Conservation (phyloP, 164 flowering plant genomes). For the Nelumbo lutea region DNA sequence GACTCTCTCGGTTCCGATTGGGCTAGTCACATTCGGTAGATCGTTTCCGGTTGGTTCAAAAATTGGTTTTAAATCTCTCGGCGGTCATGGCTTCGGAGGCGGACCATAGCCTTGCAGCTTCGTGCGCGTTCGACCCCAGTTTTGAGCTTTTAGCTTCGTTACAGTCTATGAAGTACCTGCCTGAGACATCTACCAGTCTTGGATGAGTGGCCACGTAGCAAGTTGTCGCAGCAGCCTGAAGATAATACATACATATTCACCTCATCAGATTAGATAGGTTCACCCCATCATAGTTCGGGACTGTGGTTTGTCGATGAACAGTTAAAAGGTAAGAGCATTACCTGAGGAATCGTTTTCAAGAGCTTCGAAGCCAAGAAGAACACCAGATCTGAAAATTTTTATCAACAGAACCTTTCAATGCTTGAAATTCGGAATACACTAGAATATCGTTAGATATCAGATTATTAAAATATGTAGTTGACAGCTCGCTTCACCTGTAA, state of each 20-base stretch:
- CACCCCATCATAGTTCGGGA: too few relatives aligned
- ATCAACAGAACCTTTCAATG: not conserved
- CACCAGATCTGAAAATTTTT: slow-evolving; percentile 41
- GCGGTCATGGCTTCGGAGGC: slow-evolving; percentile 62
- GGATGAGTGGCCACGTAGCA: slow-evolving; percentile 90
- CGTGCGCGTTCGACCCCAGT: slow-evolving; percentile 37
- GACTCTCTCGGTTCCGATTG: too few relatives aligned
- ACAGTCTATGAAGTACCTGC: slow-evolving; percentile 83
- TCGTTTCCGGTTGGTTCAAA: not conserved
- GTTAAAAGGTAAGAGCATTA: slow-evolving; percentile 12
- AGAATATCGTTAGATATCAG: not conserved
- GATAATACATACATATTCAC: not conserved
- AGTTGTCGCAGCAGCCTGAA: slow-evolving; percentile 90
- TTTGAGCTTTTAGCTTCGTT: slow-evolving; percentile 70
- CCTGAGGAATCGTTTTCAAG: slow-evolving; percentile 89
- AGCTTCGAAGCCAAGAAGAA: slow-evolving; percentile 85
- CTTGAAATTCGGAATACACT: not conserved
- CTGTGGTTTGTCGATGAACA: not conserved
- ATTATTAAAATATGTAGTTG: not conserved
- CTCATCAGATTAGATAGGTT: not conserved
- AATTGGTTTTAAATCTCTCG: slow-evolving; percentile 9
- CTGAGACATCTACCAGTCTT: slow-evolving; percentile 47
- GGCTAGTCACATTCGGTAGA: too few relatives aligned
- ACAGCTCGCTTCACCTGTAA: slow-evolving; percentile 48
- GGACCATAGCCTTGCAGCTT: slow-evolving; percentile 65